Conservation (phyloP, 768 basidiomycete genomes). For the Xerocomellus intermedius region DNA sequence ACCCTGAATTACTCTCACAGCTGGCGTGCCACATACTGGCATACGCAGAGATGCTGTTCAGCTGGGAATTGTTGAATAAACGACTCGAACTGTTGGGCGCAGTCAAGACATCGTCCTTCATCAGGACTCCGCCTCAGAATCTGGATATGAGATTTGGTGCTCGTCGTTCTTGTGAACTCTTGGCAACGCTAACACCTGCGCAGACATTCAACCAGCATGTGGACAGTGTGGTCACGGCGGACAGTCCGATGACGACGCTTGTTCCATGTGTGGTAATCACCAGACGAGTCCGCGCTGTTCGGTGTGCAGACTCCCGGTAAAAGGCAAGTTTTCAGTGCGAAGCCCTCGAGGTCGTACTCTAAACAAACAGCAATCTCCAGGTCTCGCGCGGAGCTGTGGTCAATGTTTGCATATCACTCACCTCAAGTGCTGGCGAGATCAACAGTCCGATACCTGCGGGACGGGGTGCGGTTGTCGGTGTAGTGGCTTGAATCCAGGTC, state of each 20-base stretch:
- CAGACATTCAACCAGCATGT: conserved; percentile 52
- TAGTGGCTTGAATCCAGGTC: conserved; percentile 17
- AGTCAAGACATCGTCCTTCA: conserved; percentile 38
- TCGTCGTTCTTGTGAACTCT: background rate
- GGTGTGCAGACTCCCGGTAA: conserved; percentile 73
- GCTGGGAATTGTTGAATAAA: conserved; percentile 71
- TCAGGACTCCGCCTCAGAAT: conserved; percentile 23
- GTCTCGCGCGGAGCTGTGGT: conserved; percentile 60
- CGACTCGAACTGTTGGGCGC: conserved; percentile 72
- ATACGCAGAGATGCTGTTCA: conserved; percentile 73
- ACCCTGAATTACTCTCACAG: conserved; percentile 38
- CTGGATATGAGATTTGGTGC: conserved; percentile 38
- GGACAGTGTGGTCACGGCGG: conserved; percentile 39
- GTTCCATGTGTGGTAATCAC: conserved; percentile 43
- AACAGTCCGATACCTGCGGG: conserved; percentile 50
- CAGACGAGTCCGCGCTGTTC: conserved; percentile 56
- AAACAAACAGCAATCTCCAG: conserved; percentile 31
- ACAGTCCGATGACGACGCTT: conserved; percentile 37
- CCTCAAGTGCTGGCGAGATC: conserved; percentile 56
- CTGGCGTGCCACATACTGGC: conserved; percentile 55
- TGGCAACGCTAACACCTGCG: conserved; percentile 2
- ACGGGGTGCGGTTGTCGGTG: conserved; percentile 72
- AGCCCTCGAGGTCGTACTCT: background rate
- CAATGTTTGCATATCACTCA: conserved; percentile 66
- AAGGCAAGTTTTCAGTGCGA: conserved; percentile 44